Conservation (phyloP, 2,329 filamentous ascomycete genomes). For the Aureobasidium mangrovei region DNA sequence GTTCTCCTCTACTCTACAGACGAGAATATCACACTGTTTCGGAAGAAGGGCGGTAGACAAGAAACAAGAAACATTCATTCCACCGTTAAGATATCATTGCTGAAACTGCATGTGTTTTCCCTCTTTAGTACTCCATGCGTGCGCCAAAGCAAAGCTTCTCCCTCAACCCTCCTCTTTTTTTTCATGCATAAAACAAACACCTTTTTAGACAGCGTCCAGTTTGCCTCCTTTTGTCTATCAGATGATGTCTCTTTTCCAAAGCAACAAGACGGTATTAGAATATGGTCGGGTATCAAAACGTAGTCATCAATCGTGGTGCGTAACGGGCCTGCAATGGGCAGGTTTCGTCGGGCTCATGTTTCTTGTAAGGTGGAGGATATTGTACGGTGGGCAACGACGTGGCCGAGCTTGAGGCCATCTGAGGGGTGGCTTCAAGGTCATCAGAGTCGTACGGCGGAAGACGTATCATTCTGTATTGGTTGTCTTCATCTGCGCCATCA, state of each 20-base stretch:
- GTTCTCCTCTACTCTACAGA: too few relatives aligned
- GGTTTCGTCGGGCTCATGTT: slow-evolving; percentile 7
- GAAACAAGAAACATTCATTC: too few relatives aligned
- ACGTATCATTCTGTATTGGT: slow-evolving; percentile 57
- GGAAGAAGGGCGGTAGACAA: too few relatives aligned
- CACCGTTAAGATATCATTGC: too few relatives aligned
- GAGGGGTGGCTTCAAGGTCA: slow-evolving; percentile 4
- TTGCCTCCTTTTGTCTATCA: slow-evolving; percentile 4
- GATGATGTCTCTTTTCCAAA: not conserved
- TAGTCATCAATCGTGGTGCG: slow-evolving; percentile 10
- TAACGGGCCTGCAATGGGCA: slow-evolving; percentile 2
- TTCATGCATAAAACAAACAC: not conserved
- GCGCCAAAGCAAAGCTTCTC: too few relatives aligned
- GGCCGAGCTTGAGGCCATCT: slow-evolving; percentile 11
- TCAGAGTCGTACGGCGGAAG: slow-evolving; percentile 27
- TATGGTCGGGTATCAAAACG: not conserved
- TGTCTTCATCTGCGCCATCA: slow-evolving; percentile 80
- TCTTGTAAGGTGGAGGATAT: slow-evolving; percentile 14
- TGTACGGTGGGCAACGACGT: not conserved
- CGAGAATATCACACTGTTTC: too few relatives aligned
- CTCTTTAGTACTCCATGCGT: too few relatives aligned
- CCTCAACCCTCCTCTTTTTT: not conserved
- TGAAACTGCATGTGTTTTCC: too few relatives aligned
- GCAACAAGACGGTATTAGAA: not conserved
- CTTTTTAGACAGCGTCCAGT: not conserved